Evolutionary conservation across 1,139 yeast species (phyloP).

Genomic region (Diutina mesorugosa): DNA sequence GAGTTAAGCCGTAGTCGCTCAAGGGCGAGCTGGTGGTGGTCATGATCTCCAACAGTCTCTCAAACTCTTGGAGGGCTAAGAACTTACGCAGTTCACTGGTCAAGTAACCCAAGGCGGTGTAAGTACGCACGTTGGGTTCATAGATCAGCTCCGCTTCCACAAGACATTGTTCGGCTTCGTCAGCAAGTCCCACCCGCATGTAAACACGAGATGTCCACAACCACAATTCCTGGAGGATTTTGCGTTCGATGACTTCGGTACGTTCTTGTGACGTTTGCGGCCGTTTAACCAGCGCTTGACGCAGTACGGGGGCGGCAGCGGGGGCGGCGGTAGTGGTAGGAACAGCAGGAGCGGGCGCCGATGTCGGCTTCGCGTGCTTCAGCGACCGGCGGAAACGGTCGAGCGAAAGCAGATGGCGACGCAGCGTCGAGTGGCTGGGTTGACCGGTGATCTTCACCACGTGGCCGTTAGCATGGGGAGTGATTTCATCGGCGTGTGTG

Average conservation of each 20-base stretch:
- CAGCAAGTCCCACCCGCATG: constrained; percentile 36
- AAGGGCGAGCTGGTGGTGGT: constrained; percentile 13
- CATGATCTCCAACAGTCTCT: constrained; percentile 33
- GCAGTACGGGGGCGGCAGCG: not conserved
- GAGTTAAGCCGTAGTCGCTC: constrained; percentile 37
- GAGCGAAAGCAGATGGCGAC: not conserved
- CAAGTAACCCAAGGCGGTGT: constrained; percentile 41
- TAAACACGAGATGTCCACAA: constrained; percentile 61
- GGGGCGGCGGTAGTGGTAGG: not conserved
- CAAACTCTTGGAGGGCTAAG: constrained; percentile 55
- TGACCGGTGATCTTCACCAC: not conserved
- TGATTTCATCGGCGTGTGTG: not conserved
- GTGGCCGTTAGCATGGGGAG: not conserved
- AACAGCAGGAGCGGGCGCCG: not conserved
- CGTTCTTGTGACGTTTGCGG: not conserved
- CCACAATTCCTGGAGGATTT: constrained; percentile 55
- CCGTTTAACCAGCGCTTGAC: not conserved
- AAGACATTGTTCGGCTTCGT: constrained; percentile 63
- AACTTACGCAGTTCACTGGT: constrained; percentile 24
- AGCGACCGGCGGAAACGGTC: not conserved
- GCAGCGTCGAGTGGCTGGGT: not conserved
- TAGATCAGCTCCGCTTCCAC: constrained; percentile 46
- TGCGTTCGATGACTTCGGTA: not conserved
- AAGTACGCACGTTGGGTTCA: constrained; percentile 41
- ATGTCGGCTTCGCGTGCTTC: not conserved